phyloP scores from a whole-genome alignment of 805 yeast species.

The Kazachstania martiniae region DNA sequence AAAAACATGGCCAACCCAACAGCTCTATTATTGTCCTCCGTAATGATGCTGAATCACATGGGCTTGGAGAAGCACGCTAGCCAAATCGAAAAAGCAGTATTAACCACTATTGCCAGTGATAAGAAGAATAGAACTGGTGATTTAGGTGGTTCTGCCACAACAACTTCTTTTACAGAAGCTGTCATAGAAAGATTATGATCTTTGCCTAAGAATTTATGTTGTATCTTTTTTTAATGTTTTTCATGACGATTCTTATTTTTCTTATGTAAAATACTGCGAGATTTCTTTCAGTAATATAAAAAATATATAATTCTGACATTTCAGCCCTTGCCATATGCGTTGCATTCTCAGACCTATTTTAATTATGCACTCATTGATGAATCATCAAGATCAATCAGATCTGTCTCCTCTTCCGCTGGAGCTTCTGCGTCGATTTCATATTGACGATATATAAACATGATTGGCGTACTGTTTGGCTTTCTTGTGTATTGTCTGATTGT shows the following conservation, averaged over 20 bases:
- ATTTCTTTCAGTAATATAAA: no score
- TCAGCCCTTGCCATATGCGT: no score
- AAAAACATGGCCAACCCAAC: slow-evolving; percentile 99
- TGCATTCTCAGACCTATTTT: no score
- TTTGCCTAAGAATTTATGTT: no score
- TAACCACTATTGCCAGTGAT: slow-evolving; percentile 85
- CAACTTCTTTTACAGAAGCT: slow-evolving; percentile 82
- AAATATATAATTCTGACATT: no score
- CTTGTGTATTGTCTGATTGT: slow-evolving; percentile 16
- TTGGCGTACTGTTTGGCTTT: slow-evolving; percentile 20
- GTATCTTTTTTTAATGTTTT: no score
- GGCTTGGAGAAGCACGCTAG: slow-evolving; percentile 72
- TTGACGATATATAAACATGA: slow-evolving; percentile 23
- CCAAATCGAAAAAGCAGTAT: slow-evolving; percentile 78
- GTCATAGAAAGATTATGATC: slow-evolving; percentile 51
- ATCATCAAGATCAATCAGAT: no score
- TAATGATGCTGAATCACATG: slow-evolving; percentile 99
- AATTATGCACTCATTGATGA: no score
- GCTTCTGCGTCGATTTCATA: no score
- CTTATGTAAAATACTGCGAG: no score
- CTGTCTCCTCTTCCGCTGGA: no score
- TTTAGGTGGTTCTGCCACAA: slow-evolving; percentile 77
- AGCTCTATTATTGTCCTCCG: slow-evolving; percentile 87
- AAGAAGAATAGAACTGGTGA: slow-evolving; percentile 94
- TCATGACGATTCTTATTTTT: no score